phyloP scores from a whole-genome alignment of 176 grass and related monocot genomes.

The Carex myosuroides region DNA sequence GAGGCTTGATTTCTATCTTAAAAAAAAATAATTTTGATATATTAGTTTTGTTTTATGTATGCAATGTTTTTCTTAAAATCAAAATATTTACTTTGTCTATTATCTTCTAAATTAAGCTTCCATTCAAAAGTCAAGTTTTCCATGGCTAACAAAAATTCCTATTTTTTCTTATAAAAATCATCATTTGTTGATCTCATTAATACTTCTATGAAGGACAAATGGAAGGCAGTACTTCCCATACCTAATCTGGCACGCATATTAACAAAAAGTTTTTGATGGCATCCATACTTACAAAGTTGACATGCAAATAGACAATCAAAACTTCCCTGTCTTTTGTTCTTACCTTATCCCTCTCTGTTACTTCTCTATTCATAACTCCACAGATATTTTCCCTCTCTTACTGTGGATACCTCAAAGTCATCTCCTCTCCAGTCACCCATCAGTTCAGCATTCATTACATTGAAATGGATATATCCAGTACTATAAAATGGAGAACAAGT shows the following conservation, averaged over 20 bases:
- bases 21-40: too few relatives aligned
- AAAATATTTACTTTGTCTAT: neutral
- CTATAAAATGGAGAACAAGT: neutral
- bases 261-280: slow-evolving; percentile 11
- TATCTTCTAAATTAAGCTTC: neutral
- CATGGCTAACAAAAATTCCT: neutral
- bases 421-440: neutral
- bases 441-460: neutral
- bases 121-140: neutral
- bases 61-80: neutral
- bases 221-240: slow-evolving; percentile 17
- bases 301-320: slow-evolving; percentile 22
- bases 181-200: neutral
- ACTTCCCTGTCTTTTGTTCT: slow-evolving; percentile 15
- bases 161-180: neutral
- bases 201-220: slow-evolving; percentile 1
- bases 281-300: slow-evolving; percentile 1
- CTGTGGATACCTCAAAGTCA: neutral
- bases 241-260: slow-evolving; percentile 16
- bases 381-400: neutral
- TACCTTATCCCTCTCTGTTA: slow-evolving; percentile 14
- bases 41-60: too few relatives aligned
- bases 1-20: too few relatives aligned
- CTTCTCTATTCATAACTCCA: slow-evolving; percentile 4
- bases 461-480: neutral